Conservation (phyloP, 2,329 filamentous ascomycete genomes). For the Malbranchea zuffiana region DNA sequence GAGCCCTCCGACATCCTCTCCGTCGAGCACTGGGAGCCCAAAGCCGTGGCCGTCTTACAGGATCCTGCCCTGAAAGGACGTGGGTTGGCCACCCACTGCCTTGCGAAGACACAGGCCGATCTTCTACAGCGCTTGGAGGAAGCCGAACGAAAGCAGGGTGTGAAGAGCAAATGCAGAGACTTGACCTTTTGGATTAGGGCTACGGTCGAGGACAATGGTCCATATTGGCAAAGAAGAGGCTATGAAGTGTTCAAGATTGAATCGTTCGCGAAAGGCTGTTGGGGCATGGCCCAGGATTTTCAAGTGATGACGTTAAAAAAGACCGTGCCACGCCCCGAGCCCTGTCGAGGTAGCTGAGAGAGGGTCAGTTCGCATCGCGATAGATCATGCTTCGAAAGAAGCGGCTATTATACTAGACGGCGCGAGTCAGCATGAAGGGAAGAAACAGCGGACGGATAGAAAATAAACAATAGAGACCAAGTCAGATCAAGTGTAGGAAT, state of each 20-base stretch:
- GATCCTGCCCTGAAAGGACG: conserved; percentile 9
- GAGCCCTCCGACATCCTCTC: conserved; percentile 10
- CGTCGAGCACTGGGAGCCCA: conserved; percentile 12
- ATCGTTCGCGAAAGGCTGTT: conserved; percentile 7
- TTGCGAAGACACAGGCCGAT: conserved; percentile 8
- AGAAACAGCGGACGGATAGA: too few species aligned
- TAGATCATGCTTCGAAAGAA: too few species aligned
- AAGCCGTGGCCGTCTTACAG: conserved; percentile 6
- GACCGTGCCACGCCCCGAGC: too few species aligned
- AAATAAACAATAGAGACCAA: too few species aligned
- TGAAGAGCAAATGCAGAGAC: not conserved
- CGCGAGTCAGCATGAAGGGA: too few species aligned
- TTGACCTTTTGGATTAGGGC: conserved; percentile 12
- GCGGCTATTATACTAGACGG: too few species aligned
- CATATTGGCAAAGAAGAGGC: conserved; percentile 13
- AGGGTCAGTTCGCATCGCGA: too few species aligned
- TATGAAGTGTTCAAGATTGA: conserved; percentile 7
- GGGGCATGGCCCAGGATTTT: conserved; percentile 8
- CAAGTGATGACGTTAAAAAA: conserved; percentile 10
- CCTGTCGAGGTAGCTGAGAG: too few species aligned
- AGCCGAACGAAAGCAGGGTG: not conserved
- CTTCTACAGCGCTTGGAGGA: conserved; percentile 8
- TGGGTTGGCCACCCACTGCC: conserved; percentile 9
- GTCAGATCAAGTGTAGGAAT: too few species aligned
- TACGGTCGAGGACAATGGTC: conserved; percentile 4